phyloP scores from a whole-genome alignment of 495 filamentous ascomycete genomes.

The Penicillium egyptiacum region DNA sequence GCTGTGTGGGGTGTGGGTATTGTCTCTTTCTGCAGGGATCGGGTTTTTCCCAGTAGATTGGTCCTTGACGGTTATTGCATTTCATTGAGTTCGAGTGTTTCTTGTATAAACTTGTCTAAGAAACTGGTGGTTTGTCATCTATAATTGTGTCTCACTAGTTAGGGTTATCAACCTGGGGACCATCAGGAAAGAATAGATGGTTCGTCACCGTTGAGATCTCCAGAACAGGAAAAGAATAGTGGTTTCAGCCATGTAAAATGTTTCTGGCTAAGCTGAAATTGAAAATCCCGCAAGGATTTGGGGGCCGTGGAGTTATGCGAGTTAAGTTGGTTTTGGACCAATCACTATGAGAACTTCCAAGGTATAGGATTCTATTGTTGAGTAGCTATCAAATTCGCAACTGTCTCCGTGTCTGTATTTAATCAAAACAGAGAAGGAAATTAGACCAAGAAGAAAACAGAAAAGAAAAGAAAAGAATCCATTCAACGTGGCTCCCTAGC shows the following conservation, averaged over 20 bases:
- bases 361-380: conserved; percentile 4
- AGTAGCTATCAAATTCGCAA: background rate
- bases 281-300: conserved; percentile 11
- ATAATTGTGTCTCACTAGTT: background rate
- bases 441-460: conserved; percentile 3
- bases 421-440: background rate
- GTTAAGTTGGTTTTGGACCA: background rate
- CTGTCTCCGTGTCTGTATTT: conserved; percentile 8
- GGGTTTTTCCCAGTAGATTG: background rate
- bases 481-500: conserved; percentile 7
- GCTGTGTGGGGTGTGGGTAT: background rate
- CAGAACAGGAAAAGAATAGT: background rate
- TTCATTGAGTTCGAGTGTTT: background rate
- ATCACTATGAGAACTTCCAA: background rate
- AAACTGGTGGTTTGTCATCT: background rate
- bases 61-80: background rate
- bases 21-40: conserved; percentile 11
- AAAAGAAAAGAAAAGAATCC: background rate
- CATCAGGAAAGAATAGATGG: background rate
- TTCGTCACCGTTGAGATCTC: background rate
- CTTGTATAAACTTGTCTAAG: conserved; percentile 1
- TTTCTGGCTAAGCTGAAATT: background rate
- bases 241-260: background rate
- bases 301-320: conserved; percentile 12
- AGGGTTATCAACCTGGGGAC: background rate